Percentiles rank a stretch among this genome's conserved stretches.
Conservation (phyloP, 2,329 filamentous ascomycete genomes). For the Phialemonium atrogriseum region DNA sequence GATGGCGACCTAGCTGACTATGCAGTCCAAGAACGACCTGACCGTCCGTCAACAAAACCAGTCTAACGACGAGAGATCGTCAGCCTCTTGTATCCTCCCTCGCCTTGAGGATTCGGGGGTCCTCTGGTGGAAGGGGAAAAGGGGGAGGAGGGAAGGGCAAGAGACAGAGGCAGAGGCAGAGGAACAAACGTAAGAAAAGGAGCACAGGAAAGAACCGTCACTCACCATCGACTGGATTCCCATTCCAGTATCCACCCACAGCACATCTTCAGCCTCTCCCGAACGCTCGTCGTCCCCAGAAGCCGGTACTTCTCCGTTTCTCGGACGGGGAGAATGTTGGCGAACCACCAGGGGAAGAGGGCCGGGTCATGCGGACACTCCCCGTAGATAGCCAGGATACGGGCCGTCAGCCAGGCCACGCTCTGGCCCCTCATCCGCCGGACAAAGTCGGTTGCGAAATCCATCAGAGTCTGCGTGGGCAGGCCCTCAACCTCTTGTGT, state of each 20-base stretch:
- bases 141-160: too few relatives aligned
- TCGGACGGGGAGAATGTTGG: slow-evolving; percentile 67
- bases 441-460: slow-evolving; percentile 59
- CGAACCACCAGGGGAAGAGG: slow-evolving; percentile 85
- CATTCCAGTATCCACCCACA: slow-evolving; percentile 70
- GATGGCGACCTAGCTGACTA: too few relatives aligned
- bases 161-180: too few relatives aligned
- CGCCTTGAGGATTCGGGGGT: too few relatives aligned
- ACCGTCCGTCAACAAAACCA: too few relatives aligned
- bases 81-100: too few relatives aligned
- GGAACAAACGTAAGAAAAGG: too few relatives aligned
- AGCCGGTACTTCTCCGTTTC: slow-evolving; percentile 75
- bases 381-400: slow-evolving; percentile 67
- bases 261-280: slow-evolving; percentile 75
- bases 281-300: slow-evolving; percentile 64
- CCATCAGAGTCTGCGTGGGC: slow-evolving; percentile 64
- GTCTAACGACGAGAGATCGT: too few relatives aligned
- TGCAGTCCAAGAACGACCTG: too few relatives aligned
- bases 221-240: slow-evolving; percentile 65
- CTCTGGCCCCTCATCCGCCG: slow-evolving; percentile 58
- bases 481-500: slow-evolving; percentile 39
- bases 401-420: slow-evolving; percentile 65
- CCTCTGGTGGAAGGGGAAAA: too few relatives aligned
- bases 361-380: slow-evolving; percentile 68
- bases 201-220: too few relatives aligned